Evolutionary conservation across 371 early-diverging fungal genomes (phyloP).

Genomic region (Circinella umbellata): DNA sequence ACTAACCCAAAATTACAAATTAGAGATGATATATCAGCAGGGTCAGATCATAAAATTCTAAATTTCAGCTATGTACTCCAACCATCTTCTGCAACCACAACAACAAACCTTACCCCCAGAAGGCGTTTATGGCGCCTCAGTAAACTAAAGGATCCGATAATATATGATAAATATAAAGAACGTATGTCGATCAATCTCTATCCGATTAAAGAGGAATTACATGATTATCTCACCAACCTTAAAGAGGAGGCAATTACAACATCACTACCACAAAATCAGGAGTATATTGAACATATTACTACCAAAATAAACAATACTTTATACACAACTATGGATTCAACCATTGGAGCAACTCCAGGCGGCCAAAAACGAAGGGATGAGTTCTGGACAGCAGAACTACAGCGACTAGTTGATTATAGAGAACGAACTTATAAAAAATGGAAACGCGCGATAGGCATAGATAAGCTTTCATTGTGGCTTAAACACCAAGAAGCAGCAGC

Average conservation of each 20-base stretch:
- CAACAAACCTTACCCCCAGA: neutral
- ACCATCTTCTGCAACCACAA: neutral
- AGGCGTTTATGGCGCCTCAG: conserved; percentile 6
- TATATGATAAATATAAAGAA: neutral
- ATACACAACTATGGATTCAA: conserved; percentile 3
- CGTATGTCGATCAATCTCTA: too few relatives aligned
- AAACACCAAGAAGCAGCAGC: neutral
- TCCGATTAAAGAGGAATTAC: too few relatives aligned
- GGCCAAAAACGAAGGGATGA: neutral
- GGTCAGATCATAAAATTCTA: conserved; percentile 15
- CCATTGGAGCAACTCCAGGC: conserved; percentile 8
- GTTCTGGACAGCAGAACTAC: conserved; percentile 1
- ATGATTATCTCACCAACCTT: too few relatives aligned
- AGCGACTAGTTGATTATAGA: neutral
- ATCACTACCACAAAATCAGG: neutral
- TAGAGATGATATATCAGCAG: conserved; percentile 13
- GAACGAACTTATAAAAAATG: neutral
- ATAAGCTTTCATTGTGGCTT: neutral
- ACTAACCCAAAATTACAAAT: neutral
- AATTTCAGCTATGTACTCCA: neutral
- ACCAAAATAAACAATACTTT: too few relatives aligned
- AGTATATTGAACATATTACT: neutral
- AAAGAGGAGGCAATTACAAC: neutral
- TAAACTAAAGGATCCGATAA: neutral
- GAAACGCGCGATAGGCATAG: neutral